Evolutionary conservation across 179 eudicot genomes (phyloP).

Genomic region (Silene coronaria): DNA sequence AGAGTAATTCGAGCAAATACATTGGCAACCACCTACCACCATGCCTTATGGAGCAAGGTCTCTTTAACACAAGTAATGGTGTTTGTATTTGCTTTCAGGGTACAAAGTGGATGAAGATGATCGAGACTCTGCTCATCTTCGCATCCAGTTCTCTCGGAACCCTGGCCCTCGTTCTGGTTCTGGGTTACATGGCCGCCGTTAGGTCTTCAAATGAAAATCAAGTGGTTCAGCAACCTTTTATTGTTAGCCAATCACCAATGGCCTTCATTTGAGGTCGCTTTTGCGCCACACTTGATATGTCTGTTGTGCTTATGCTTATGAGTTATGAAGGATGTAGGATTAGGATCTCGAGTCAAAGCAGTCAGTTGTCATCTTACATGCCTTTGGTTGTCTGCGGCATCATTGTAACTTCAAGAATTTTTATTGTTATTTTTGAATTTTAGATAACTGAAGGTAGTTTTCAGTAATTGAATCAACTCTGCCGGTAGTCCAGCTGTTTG

Average conservation of each 20-base stretch:
- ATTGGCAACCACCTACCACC: background rate
- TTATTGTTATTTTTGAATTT: background rate
- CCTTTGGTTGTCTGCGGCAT: too few relatives aligned
- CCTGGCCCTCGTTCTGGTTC: constrained; percentile 60
- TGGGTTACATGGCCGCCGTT: constrained; percentile 42
- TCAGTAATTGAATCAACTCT: background rate
- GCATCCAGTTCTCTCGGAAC: constrained; percentile 62
- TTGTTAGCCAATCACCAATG: background rate
- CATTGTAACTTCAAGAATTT: constrained; percentile 1
- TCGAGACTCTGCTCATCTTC: constrained; percentile 47
- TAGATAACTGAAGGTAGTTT: background rate
- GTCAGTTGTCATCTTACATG: too few relatives aligned
- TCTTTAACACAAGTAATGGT: background rate
- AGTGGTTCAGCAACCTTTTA: background rate
- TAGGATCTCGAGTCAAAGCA: too few relatives aligned
- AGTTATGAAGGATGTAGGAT: background rate
- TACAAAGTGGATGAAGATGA: constrained; percentile 72
- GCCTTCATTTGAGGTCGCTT: constrained; percentile 2
- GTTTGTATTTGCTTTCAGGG: constrained; percentile 33
- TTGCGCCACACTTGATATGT: background rate
- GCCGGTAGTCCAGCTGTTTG: background rate
- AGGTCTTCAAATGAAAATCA: constrained; percentile 1
- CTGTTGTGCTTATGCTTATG: constrained; percentile 1
- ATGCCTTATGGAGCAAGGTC: background rate
- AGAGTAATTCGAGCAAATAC: background rate